phyloP scores from a whole-genome alignment of 2,329 filamentous ascomycete species.

The Verticillium zaregamsianum region DNA sequence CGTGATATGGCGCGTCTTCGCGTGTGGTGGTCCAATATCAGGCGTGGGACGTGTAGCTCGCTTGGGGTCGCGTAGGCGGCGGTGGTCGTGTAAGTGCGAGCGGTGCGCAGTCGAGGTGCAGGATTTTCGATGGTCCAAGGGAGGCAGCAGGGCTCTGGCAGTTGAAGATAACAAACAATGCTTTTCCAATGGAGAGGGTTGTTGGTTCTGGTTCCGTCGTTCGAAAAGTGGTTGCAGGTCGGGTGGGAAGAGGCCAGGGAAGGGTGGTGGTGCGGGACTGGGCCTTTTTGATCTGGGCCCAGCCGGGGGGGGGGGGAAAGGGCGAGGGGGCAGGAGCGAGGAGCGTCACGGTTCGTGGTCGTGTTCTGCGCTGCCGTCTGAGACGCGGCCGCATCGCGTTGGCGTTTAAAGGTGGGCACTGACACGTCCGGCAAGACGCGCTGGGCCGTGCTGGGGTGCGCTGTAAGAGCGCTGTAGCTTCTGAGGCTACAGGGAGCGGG shows the following conservation, averaged over 20 bases:
- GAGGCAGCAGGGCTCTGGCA: not conserved
- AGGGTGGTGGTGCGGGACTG: slow-evolving; percentile 17
- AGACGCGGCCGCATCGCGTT: slow-evolving; percentile 15
- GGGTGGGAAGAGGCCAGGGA: slow-evolving; percentile 17
- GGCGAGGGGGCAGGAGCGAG: not conserved
- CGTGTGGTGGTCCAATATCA: slow-evolving; percentile 5
- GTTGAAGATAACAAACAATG: not conserved
- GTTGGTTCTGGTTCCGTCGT: not conserved
- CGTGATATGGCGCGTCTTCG: slow-evolving; percentile 1
- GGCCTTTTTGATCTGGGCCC: slow-evolving; percentile 19
- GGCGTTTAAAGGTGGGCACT: slow-evolving; percentile 10
- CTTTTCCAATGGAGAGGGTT: not conserved
- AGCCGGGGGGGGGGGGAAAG: slow-evolving; percentile 12
- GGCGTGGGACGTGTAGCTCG: not conserved
- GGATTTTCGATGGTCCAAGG: not conserved
- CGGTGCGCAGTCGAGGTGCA: not conserved
- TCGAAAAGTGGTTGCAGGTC: slow-evolving; percentile 16
- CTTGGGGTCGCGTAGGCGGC: not conserved
- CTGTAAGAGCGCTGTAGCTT: not conserved
- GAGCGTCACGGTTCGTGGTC: slow-evolving; percentile 3
- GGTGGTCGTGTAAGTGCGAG: not conserved
- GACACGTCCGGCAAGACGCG: slow-evolving; percentile 3
- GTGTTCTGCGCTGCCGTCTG: slow-evolving; percentile 7
- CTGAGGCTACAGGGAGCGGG: not conserved
- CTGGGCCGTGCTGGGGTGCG: slow-evolving; percentile 2